Percentiles rank a stretch among this genome's conserved stretches.
phyloP scores from a whole-genome alignment of 257 asterid species.

The Solanum commersonii region DNA sequence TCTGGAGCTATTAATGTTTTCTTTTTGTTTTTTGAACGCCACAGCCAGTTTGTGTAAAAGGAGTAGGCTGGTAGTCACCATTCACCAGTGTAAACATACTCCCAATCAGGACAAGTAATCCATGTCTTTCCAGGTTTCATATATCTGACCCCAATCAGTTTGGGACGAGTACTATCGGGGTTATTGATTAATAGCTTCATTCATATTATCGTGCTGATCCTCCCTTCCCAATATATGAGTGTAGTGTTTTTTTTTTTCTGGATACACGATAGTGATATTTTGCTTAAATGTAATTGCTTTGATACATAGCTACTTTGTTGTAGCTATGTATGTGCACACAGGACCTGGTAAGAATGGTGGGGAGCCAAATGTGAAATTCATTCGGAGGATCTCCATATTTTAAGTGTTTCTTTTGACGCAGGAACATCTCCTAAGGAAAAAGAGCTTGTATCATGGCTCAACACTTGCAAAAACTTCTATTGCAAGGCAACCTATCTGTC shows the following conservation, averaged over 20 bases:
- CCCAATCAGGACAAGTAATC: background rate
- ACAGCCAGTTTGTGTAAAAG: background rate
- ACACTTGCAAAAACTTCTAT: constrained; percentile 54
- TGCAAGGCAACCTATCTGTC: constrained; percentile 63
- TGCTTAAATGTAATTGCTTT: background rate
- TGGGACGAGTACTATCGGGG: too few species aligned
- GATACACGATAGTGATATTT: background rate
- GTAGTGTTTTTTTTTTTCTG: background rate
- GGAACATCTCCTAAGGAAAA: constrained; percentile 57
- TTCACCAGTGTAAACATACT: background rate
- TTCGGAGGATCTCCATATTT: constrained; percentile 25
- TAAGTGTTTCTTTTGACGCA: constrained; percentile 85
- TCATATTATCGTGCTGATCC: background rate
- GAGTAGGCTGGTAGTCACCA: background rate
- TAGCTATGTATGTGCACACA: background rate
- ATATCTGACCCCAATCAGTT: background rate
- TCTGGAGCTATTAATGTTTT: background rate
- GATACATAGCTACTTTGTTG: background rate
- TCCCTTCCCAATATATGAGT: background rate
- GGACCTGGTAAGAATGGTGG: background rate
- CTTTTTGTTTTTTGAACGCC: background rate
- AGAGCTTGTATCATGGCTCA: constrained; percentile 62
- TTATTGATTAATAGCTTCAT: background rate
- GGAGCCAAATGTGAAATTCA: constrained; percentile 12
- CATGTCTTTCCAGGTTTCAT: background rate